Conservation (phyloP, 2,329 filamentous ascomycete species). For the Davidsoniella australis region DNA sequence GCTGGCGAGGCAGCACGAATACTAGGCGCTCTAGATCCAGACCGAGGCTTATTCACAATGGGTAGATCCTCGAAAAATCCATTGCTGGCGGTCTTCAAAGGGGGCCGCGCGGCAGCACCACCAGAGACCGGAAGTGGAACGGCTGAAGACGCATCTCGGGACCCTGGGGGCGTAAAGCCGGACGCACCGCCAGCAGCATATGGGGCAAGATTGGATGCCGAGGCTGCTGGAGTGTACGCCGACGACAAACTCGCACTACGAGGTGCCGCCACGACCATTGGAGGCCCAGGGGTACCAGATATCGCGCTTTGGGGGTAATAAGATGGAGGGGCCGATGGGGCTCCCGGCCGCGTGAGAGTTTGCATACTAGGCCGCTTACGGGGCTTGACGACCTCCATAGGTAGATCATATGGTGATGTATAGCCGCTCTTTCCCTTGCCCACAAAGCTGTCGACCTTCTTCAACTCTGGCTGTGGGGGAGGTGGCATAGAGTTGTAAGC, state of each 20-base stretch:
- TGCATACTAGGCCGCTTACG: constrained; percentile 46
- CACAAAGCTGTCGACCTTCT: constrained; percentile 64
- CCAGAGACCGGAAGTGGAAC: constrained; percentile 16
- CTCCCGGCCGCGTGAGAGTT: constrained; percentile 15
- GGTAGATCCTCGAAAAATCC: constrained; percentile 71
- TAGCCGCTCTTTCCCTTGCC: constrained; percentile 87
- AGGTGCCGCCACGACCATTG: constrained; percentile 32
- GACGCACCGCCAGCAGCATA: not conserved
- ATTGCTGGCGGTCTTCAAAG: constrained; percentile 23
- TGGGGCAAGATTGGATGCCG: constrained; percentile 12
- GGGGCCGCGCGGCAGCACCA: constrained; percentile 19
- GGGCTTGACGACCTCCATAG: constrained; percentile 68
- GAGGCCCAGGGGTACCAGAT: constrained; percentile 21
- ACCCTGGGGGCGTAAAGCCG: constrained; percentile 14
- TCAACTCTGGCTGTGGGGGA: constrained; percentile 27
- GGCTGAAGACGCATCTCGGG: constrained; percentile 4
- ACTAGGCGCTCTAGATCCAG: constrained; percentile 35
- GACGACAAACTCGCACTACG: constrained; percentile 43
- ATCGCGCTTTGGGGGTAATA: constrained; percentile 13
- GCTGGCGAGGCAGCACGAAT: constrained; percentile 26
- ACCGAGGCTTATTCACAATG: constrained; percentile 41
- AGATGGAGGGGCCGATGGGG: constrained; percentile 18
- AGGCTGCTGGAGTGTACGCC: constrained; percentile 16
- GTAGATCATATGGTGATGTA: constrained; percentile 84
- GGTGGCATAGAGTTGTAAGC: constrained; percentile 23